Conservation (phyloP, 768 basidiomycete species). For the Candolleomyces aberdarensis region DNA sequence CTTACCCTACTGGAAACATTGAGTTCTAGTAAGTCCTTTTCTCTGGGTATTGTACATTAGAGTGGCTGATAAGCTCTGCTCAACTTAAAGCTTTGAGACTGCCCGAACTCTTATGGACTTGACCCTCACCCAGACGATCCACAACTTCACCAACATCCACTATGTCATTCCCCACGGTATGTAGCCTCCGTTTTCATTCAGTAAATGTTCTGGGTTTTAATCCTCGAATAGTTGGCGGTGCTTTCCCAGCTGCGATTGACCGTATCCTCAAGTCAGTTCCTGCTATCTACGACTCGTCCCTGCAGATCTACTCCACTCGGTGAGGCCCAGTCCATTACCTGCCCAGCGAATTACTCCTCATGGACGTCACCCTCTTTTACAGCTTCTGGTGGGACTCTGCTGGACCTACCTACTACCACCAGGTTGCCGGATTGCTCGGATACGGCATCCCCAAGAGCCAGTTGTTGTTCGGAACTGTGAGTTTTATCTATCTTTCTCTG, state of each 20-base stretch:
- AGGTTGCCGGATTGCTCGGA: conserved; percentile 28
- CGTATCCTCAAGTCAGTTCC: conserved; percentile 29
- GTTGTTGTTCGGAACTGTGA: conserved; percentile 31
- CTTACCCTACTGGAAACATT: conserved; percentile 30
- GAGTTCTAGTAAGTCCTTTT: conserved; percentile 27
- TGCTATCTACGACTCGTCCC: conserved; percentile 28
- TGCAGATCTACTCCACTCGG: conserved; percentile 27
- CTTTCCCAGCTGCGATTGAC: conserved; percentile 30
- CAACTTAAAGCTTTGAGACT: conserved; percentile 22
- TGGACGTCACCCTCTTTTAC: not conserved
- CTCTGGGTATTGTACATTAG: not conserved
- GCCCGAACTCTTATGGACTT: conserved; percentile 30
- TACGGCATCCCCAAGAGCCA: conserved; percentile 27
- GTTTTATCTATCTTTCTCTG: not conserved
- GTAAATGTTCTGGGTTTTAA: not conserved
- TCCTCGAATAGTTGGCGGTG: conserved; percentile 23
- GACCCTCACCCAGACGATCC: conserved; percentile 24
- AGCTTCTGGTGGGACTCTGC: conserved; percentile 37
- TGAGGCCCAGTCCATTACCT: not conserved
- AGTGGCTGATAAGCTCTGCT: conserved; percentile 3
- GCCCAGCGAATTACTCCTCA: not conserved
- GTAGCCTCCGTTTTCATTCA: not conserved
- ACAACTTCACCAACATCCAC: conserved; percentile 30
- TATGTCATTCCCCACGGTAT: conserved; percentile 32
- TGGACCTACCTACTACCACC: conserved; percentile 34